Base-by-base conservation (phyloP, 768 basidiomycete species). In the Kondoa malvinella region DNA sequence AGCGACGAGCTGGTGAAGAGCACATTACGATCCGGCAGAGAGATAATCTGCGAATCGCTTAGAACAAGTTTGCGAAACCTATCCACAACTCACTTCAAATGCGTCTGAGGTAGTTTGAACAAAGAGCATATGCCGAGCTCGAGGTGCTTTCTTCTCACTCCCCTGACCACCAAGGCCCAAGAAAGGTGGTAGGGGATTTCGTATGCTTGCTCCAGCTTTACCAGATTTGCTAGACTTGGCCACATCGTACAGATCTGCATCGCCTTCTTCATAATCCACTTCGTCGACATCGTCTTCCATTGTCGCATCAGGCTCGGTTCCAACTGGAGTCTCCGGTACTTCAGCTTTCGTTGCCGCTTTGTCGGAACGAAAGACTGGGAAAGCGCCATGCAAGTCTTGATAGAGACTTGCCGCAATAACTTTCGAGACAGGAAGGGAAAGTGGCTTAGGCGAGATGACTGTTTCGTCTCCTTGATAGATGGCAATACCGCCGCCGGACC, bases 1-100 rank as follows among this genome's bases (percentile, higher is more conserved):
- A 68, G 29, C 16, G 68, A 67, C 2, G 57, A 40, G 3, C 63
- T 40, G 8, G 56, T 3, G 58, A 74, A 73, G 58, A 72, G 50
- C 4, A 40, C 40, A 12, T 60, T 4, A 17, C 59, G 29, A 3
- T 63, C 50, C n/a, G 71, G 68, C 2, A 73, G 56, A 1, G 66
- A 31, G 26, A 30, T 60, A 34, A 74, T 67, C 74, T 73, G 64
- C 57, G 32, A 63, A 8, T 14, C 27, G 61, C 32, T 29, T 14
- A 3, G 15, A 29, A n/a, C 27, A 27, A 31, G 61, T 32, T 27
- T 32, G n/a, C 16, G 12, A 16, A 34, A 63, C n/a, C n/a, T n/a
- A n/a, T n/a, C n/a, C n/a, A 32, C 29, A 8, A 17, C 15, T 27
- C 14, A 63, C 61, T 33, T 63, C 26, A 8, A 63, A 32, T 16